Evolutionary conservation across 2,329 filamentous ascomycete genomes (phyloP), one percentile per base, ranked within the genome.

Genomic region (Colletotrichum sp.): DNA sequence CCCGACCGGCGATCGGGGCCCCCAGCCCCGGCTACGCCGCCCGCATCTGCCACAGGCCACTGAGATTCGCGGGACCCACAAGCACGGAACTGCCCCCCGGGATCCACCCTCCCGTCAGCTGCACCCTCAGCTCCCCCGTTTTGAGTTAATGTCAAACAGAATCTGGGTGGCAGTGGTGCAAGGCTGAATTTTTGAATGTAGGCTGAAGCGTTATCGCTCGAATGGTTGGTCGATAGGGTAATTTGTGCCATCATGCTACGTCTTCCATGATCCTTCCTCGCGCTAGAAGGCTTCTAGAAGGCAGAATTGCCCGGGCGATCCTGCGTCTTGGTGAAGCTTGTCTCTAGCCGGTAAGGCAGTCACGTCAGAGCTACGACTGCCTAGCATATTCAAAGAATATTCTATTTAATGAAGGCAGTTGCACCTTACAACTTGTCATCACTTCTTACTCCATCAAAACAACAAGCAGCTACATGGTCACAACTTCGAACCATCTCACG

Each of bases 261-360:
- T 27, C 15, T 16, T 3, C 15, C 27, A 22, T 30, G 62, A 72
- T 72, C 69, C 61, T 72, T 39, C 55, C 29, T 2, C 36, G 9
- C 69, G 68, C 72, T 72, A 67, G 72, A 75, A 75, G 49, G 22
- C 22, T 55, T 75, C 62, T 19, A 52, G 68, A 75, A 72, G 72
- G 62, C 63, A 71, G 69, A 71, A 16, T 27, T 52, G 15, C 4
- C 22, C 13, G 19, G 49, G 59, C 30, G 62, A 52, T 72, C 52
- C n/a, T 49, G 19, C 15, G 32, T 61, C 30, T 36, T 55, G 19
- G 16, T 27, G 49, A 59, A 34, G 25, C 25, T 34, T 64, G 12
- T n/a, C 8, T n/a, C 68, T 74, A 27, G 22, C 32, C 22, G 8
- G 9, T 5, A 57, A 25, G 59, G 59, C 59, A 29, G 49, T 8